A percentile compares a stretch with the other conserved stretches of the same genome.
Evolutionary conservation across 306 rosid genomes (phyloP).

Genomic region (Arachis hypogaea): DNA sequence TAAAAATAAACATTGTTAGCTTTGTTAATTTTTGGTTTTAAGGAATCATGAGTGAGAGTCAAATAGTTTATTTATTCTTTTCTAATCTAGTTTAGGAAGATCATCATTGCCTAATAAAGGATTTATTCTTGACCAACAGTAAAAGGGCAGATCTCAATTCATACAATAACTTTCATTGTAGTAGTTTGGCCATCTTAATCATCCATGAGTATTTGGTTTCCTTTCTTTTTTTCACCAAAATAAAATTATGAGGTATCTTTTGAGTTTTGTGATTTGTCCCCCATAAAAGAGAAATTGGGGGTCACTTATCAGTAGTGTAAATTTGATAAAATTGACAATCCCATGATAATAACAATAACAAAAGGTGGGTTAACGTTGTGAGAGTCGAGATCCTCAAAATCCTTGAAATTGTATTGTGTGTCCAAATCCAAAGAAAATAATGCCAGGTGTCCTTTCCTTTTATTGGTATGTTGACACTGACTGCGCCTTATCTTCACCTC

Average conservation of each 20-base stretch:
- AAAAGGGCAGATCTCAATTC: not conserved
- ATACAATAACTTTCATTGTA: too few relatives aligned
- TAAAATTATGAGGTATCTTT: not conserved
- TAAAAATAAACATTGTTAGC: not conserved
- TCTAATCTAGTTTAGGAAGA: not conserved
- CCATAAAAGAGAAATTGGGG: not conserved
- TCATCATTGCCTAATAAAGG: not conserved
- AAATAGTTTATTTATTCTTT: slow-evolving; percentile 12
- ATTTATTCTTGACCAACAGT: not conserved
- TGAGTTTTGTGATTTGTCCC: not conserved
- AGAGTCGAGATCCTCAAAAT: not conserved
- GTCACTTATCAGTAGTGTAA: not conserved
- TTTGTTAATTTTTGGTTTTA: not conserved
- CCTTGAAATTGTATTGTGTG: slow-evolving; percentile 7
- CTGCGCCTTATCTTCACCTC: slow-evolving; percentile 40
- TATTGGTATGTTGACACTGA: slow-evolving; percentile 35
- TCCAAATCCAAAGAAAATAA: not conserved
- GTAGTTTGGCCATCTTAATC: not conserved
- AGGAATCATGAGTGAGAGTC: slow-evolving; percentile 13
- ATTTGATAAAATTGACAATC: not conserved
- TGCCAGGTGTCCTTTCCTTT: slow-evolving; percentile 37
- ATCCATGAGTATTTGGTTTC: not conserved
- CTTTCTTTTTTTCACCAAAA: not conserved
- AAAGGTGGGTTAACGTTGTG: not conserved
- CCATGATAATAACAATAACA: not conserved